Conservation (phyloP, 2,329 filamentous ascomycete genomes). For the Botrytis byssoidea region DNA sequence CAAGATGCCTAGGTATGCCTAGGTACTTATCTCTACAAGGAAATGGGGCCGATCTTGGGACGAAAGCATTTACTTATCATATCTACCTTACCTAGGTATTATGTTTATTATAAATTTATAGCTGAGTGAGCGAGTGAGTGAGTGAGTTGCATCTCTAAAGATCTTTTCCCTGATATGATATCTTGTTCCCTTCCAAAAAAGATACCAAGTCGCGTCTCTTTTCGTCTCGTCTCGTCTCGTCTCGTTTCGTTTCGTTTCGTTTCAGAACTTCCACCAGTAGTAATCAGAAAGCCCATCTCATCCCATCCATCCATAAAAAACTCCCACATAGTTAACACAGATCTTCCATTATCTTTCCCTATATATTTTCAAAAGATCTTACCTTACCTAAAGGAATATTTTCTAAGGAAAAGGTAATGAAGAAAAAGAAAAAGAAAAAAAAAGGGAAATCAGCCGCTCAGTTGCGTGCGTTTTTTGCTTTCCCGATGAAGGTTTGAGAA, state of each 20-base stretch:
- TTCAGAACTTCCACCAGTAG: background rate
- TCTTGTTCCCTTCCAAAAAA: background rate
- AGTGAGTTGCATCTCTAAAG: background rate
- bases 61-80: background rate
- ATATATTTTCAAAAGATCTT: background rate
- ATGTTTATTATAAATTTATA: too few relatives aligned
- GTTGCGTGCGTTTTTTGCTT: constrained; percentile 3
- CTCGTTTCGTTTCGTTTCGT: background rate
- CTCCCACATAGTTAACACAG: background rate
- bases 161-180: background rate
- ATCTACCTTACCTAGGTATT: background rate
- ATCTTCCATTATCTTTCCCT: background rate
- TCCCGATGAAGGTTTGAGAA: constrained; percentile 15
- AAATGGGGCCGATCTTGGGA: background rate
- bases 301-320: background rate
- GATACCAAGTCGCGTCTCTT: background rate
- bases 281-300: background rate
- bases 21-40: background rate
- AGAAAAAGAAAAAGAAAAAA: background rate
- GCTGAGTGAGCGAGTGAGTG: background rate
- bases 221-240: background rate
- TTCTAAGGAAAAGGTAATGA: background rate
- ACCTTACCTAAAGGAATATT: background rate
- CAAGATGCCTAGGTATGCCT: background rate
- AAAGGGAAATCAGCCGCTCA: background rate